Conservation (phyloP, 495 filamentous ascomycete species). For the Talaromyces wortmannii region DNA sequence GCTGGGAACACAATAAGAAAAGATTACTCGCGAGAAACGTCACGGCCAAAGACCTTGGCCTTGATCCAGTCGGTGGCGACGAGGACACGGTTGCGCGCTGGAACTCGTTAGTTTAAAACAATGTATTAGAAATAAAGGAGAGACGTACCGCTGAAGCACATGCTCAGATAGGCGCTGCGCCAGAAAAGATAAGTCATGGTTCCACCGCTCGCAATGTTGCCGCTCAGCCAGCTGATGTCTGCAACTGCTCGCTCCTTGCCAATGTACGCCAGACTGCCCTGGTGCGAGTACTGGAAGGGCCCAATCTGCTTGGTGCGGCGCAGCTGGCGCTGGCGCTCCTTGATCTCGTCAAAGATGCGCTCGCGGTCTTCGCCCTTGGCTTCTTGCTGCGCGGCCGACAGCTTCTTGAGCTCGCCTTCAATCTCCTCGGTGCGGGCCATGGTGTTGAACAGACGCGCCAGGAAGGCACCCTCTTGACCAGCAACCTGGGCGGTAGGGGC, state of each 20-base stretch:
- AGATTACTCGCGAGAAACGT: slow-evolving; percentile 83
- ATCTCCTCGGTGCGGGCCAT: slow-evolving; percentile 87
- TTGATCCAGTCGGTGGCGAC: slow-evolving; percentile 95
- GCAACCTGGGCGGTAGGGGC: slow-evolving; percentile 97
- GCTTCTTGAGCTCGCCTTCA: slow-evolving; percentile 59
- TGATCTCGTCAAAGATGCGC: slow-evolving; percentile 62
- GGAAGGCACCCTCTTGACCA: slow-evolving; percentile 89
- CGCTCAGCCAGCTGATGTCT: slow-evolving; percentile 95
- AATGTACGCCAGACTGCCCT: slow-evolving; percentile 95
- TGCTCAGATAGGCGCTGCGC: slow-evolving; percentile 94
- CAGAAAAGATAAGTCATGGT: slow-evolving; percentile 88
- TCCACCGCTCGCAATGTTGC: slow-evolving; percentile 85
- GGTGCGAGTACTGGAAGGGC: slow-evolving; percentile 96
- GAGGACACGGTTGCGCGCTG: slow-evolving; percentile 84
- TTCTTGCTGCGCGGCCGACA: slow-evolving; percentile 57
- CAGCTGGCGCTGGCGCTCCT: slow-evolving; percentile 75
- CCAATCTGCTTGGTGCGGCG: slow-evolving; percentile 86
- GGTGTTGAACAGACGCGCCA: slow-evolving; percentile 93
- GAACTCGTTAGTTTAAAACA: slow-evolving; percentile 8
- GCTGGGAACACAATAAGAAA: neutral
- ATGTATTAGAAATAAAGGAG: slow-evolving; percentile 5
- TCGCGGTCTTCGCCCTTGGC: slow-evolving; percentile 52
- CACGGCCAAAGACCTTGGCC: slow-evolving; percentile 89
- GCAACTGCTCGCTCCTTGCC: slow-evolving; percentile 96
- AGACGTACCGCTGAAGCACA: slow-evolving; percentile 96